Evolutionary conservation across 768 basidiomycete genomes (phyloP).

Genomic region (Leccinum arenicola): DNA sequence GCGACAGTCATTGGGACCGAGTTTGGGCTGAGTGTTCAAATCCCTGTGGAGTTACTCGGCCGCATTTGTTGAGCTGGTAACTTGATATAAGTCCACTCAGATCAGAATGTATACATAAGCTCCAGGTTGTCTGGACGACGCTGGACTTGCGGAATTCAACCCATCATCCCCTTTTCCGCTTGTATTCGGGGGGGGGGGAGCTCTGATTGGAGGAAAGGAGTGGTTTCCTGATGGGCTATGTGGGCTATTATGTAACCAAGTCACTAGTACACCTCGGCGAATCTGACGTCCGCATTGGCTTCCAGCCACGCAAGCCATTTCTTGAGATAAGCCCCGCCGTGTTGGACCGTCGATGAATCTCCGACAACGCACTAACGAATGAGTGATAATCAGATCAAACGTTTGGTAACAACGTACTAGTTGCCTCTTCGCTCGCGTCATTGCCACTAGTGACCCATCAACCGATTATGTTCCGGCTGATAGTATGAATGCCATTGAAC

Average conservation of each 20-base stretch:
- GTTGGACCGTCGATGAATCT: slow-evolving; percentile 86
- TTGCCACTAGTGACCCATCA: slow-evolving; percentile 55
- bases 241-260: not conserved
- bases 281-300: slow-evolving; percentile 84
- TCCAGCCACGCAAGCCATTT: slow-evolving; percentile 93
- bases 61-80: not conserved
- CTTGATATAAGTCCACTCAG: not conserved
- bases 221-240: not conserved
- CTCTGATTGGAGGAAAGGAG: not conserved
- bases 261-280: slow-evolving; percentile 50
- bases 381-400: no score
- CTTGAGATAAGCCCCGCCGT: slow-evolving; percentile 82
- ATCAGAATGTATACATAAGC: not conserved
- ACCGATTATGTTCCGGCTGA: not conserved
- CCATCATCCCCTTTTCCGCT: not conserved
- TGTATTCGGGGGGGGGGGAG: not conserved
- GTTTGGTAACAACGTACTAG: slow-evolving; percentile 51
- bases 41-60: not conserved
- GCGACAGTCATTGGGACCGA: no score
- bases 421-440: slow-evolving; percentile 89
- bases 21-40: no score
- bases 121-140: not conserved
- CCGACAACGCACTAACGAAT: slow-evolving; percentile 78
- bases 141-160: not conserved
- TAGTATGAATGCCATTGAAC: slow-evolving; percentile 10